phyloP scores from a whole-genome alignment of 768 basidiomycete species.

The Exidia glandulosa region DNA sequence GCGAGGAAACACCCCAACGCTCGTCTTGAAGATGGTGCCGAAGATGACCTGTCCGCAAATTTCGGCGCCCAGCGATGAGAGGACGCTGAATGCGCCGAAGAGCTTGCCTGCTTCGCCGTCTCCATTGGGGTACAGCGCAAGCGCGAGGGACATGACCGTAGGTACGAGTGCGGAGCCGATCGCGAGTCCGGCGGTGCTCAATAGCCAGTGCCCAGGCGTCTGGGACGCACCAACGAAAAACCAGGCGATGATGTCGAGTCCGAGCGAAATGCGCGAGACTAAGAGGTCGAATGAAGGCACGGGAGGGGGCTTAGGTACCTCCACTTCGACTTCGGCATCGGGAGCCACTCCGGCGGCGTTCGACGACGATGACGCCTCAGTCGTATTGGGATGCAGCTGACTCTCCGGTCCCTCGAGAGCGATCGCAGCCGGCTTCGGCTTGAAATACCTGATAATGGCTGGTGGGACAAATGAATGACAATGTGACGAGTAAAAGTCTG shows the following conservation, averaged over 20 bases:
- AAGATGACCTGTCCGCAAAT: neutral
- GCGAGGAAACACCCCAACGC: neutral
- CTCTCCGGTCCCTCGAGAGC: neutral
- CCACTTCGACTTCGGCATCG: neutral
- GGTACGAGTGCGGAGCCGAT: neutral
- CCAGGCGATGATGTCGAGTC: neutral
- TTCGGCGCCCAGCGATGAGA: neutral
- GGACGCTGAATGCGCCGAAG: neutral
- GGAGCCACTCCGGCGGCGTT: no score
- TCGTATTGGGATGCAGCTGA: neutral
- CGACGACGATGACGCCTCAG: neutral
- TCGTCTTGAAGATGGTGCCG: neutral
- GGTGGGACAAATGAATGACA: neutral
- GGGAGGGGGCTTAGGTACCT: neutral
- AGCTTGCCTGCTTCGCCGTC: neutral
- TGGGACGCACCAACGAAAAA: neutral
- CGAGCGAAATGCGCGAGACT: neutral
- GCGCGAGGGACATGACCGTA: neutral
- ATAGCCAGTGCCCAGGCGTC: neutral
- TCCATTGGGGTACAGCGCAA: neutral
- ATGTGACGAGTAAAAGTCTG: neutral
- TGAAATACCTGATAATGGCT: neutral
- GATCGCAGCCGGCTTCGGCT: neutral
- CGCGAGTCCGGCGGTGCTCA: neutral
- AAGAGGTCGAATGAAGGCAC: neutral